phyloP scores from a whole-genome alignment of 2,329 filamentous ascomycete genomes.

The Fusarium mundagurra region DNA sequence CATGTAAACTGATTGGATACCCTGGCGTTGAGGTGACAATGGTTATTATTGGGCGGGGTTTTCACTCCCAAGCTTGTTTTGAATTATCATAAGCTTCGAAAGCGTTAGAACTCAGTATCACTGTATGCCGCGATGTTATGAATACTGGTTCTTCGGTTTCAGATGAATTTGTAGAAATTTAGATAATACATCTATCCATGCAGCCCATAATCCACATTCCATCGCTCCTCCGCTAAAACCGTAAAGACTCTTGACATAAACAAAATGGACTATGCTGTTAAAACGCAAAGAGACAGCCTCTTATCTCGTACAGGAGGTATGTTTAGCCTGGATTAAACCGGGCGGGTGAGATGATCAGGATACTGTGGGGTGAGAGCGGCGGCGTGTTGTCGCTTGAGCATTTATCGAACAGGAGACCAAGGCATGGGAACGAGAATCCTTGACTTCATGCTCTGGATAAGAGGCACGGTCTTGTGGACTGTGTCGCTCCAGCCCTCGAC shows the following conservation, averaged over 20 bases:
- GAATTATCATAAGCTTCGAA: background rate
- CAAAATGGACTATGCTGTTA: conserved; percentile 30
- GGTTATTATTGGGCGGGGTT: conserved; percentile 3
- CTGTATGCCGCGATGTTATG: background rate
- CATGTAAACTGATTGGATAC: conserved; percentile 43
- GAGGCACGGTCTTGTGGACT: conserved; percentile 96
- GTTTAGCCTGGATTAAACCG: background rate
- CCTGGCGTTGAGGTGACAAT: conserved; percentile 30
- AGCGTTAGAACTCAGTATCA: background rate
- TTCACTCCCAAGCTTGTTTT: background rate
- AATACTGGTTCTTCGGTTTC: conserved; percentile 10
- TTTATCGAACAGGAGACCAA: conserved; percentile 90
- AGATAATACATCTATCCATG: conserved; percentile 42
- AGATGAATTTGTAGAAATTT: conserved; percentile 35
- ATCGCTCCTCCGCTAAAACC: conserved; percentile 29
- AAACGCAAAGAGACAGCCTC: conserved; percentile 11
- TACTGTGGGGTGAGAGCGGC: background rate
- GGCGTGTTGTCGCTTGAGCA: background rate
- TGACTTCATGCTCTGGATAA: conserved; percentile 97
- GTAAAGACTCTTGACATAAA: conserved; percentile 18
- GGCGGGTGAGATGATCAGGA: background rate
- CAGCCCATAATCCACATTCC: conserved; percentile 37
- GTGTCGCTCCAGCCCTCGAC: conserved; percentile 96
- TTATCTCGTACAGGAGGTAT: conserved; percentile 22
- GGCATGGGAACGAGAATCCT: conserved; percentile 92